phyloP scores from a whole-genome alignment of 768 basidiomycete species.

The Exidia glandulosa region DNA sequence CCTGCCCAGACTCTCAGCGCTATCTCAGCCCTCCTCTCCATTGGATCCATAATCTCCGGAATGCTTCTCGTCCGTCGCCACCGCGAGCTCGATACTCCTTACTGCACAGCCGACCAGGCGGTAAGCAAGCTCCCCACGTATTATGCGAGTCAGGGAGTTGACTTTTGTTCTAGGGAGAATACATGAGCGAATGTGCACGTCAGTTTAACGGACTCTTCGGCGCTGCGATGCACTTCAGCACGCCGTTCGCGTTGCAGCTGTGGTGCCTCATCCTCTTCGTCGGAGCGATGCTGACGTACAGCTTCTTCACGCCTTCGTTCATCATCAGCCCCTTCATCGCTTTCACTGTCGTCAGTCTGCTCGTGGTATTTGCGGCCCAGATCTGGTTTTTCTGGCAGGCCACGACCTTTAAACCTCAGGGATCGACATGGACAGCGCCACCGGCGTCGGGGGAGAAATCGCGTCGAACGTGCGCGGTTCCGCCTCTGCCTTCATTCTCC shows the following conservation, averaged over 20 bases:
- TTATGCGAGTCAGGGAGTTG: not conserved
- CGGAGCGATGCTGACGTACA: not conserved
- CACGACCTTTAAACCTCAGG: too few relatives aligned
- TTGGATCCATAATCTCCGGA: not conserved
- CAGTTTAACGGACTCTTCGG: not conserved
- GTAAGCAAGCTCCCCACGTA: not conserved
- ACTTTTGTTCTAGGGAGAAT: not conserved
- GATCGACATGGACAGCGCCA: too few relatives aligned
- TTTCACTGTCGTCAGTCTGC: not conserved
- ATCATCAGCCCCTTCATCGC: not conserved
- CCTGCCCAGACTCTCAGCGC: not conserved
- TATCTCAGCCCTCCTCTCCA: not conserved
- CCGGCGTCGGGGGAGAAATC: too few relatives aligned
- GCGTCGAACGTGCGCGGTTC: too few relatives aligned
- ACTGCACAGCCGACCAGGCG: not conserved
- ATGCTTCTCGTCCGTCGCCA: not conserved
- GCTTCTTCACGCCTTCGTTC: not conserved
- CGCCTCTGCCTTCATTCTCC: too few relatives aligned
- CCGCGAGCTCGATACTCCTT: not conserved
- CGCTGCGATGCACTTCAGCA: not conserved
- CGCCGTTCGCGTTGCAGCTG: not conserved
- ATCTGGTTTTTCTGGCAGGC: too few relatives aligned
- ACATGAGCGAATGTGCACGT: not conserved
- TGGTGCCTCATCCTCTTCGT: not conserved
- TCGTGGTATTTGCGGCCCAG: not conserved